Base-by-base conservation (phyloP, 768 basidiomycete genomes). In the Rubroboletus satanas region DNA sequence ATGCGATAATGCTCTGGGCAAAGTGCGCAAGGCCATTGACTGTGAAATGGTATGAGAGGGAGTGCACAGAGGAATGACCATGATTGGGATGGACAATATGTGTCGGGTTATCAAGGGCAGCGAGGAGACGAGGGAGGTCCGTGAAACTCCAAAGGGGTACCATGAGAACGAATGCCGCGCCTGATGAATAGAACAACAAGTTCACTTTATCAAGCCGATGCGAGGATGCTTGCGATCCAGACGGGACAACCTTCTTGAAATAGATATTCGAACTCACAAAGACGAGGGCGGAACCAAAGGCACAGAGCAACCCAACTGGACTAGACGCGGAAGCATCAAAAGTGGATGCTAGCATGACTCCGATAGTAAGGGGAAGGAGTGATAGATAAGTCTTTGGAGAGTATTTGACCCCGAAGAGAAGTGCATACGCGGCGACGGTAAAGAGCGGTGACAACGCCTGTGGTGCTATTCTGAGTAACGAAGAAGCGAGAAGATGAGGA, bases 221-320 rank as follows among this genome's bases (percentile, higher is more conserved):
- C 4, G 81, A 72, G 21, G 76, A 74, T 5, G 73, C 65, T 49
- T 78, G 78, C 8, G 81, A 78, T 43, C 66, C 63, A 23, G 76
- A 70, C 2, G 97, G 97, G 82, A 99, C 88, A 59, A 98, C 86
- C 77, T 96, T 98, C 75, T 99, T 99, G 82, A 96, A 98, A 72
- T 95, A 97, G 64, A 99, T 98, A 73, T 99, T 99, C 59, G 93
- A 95, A 62, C 88, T 89, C 58, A 99, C 97, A 69, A 99, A 98
- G 60, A 99, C 86, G 54, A 99, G 74, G 31, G 97, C 97, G 11
- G 94, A 97, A 15, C 96, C 96, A 66, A 99, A 94, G 4, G 97
- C 96, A 71, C 91, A 97, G 28, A 97, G 75, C n/a, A 99, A 74
- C 12, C 97, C 97, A 28, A 88, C 73, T 18, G 82, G 71, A 67